Base-by-base conservation (phyloP, 2,329 filamentous ascomycete species). In the Helotiales sp. region DNA sequence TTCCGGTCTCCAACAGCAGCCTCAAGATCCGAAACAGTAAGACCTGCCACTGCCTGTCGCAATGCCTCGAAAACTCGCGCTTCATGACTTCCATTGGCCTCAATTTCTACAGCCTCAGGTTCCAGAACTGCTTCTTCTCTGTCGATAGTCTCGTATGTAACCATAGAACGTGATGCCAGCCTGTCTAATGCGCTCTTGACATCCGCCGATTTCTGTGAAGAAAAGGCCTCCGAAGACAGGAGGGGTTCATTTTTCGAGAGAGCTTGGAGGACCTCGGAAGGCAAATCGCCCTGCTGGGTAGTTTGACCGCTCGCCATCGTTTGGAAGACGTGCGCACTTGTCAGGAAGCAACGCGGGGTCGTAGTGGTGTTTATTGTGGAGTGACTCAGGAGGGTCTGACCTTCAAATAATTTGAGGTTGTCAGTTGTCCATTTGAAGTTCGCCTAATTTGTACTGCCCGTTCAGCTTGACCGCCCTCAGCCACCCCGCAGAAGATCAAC, bases 151-250 rank as follows among this genome's bases (percentile, higher is more conserved):
- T 96, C 89, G 80, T 97, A 97, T 72, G 86, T 84, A 70, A 98
- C 84, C 93, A 97, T 97, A 60, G 89, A 90, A 74, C 95, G 88
- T 67, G 93, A 96, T 32, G 85, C 86, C 62, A 99, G 86, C 73
- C 93, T 88, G 82, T 98, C 96, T 71, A 98, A 85, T 32, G 93
- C 92, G 70, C 92, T 91, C 83, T 97, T 98, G 77, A 97, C 82
- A 67, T 88, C 86, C 69, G 86, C 83, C 75, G 90, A 91, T 75
- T 87, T 83, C 74, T 84, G 81, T 73, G 85, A 79, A 72, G 91
- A 88, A 82, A 94, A 94, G 76, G 85, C 85, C 75, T 92, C 87
- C 75, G 83, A 83, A 62, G 92, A 92, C 74, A 90, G 81, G 72
- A 94, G 82, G 54, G 90, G 85, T 72, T 89, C 86, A 69, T 87